Evolutionary conservation across 2,329 filamentous ascomycete species (phyloP).

Genomic region (Trichoderma sp.): DNA sequence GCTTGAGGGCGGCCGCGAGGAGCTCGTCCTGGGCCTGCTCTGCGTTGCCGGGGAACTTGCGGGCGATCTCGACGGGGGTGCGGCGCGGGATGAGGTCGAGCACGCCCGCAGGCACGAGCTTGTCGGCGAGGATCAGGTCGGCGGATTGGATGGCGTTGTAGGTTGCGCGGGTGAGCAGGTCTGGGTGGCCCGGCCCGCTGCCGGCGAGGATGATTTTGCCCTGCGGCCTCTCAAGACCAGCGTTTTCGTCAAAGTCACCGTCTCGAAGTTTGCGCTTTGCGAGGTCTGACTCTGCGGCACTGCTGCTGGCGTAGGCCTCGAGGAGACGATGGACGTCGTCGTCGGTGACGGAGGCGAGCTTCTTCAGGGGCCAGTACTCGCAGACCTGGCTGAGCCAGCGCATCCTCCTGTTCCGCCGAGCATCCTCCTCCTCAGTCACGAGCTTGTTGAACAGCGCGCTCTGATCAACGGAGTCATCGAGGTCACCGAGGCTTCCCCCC

Average conservation of each 20-base stretch:
- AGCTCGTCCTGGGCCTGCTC: conserved; percentile 91
- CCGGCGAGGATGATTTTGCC: conserved; percentile 86
- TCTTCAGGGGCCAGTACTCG: conserved; percentile 93
- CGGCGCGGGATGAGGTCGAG: conserved; percentile 86
- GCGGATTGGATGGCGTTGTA: conserved; percentile 72
- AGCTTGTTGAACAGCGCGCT: conserved; percentile 80
- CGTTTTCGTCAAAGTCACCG: conserved; percentile 21
- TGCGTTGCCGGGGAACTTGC: conserved; percentile 97
- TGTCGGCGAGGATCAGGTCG: conserved; percentile 80
- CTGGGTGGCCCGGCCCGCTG: conserved; percentile 87
- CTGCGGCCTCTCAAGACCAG: conserved; percentile 31
- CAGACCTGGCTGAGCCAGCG: conserved; percentile 95
- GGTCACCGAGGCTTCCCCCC: conserved; percentile 54
- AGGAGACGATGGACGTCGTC: conserved; percentile 75
- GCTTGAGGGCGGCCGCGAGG: conserved; percentile 71
- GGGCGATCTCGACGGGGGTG: conserved; percentile 85
- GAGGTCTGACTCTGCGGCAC: conserved; percentile 20
- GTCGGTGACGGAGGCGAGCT: conserved; percentile 76
- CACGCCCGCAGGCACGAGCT: conserved; percentile 79
- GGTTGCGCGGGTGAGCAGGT: conserved; percentile 81
- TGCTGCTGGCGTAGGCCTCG: conserved; percentile 57
- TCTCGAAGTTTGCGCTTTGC: neutral
- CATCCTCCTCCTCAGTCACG: conserved; percentile 69
- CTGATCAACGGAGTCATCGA: conserved; percentile 68
- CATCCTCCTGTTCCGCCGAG: conserved; percentile 78